Base-by-base conservation (phyloP, 2,329 filamentous ascomycete species). In the Scortechinia acanthostroma region DNA sequence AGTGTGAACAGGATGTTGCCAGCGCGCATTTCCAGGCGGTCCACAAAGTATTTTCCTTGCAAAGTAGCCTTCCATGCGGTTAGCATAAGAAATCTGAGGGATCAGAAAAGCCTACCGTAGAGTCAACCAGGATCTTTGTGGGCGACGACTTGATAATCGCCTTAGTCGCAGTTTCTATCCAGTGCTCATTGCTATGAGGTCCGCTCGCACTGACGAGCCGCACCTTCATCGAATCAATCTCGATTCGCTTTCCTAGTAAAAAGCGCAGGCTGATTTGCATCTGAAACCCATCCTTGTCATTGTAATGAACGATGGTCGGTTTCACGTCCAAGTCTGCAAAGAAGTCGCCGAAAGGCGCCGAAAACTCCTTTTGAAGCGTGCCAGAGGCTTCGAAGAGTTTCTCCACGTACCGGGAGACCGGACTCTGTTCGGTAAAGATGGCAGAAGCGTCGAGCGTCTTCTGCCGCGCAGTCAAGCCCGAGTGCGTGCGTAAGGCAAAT, bases 1-100 rank as follows among this genome's bases (percentile, higher is more conserved):
- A 40, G 17, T 6, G 17, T 19, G 17, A 40, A 40, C 17, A 40
- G 17, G 20, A 40, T 10, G 17, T 40, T 40, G 35, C 35, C 35
- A 6, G 35, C 10, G 6, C 17, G 10, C 35, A 40, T 40, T 19
- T 40, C 35, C 6, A 40, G 6, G 17, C 35, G 35, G 20, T 40
- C 35, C 10, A 40, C 35, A 40, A 10, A 40, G 17, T 40, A 40
- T 40, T 40, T 40, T 17, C 35, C 35, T 40, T 40, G 35, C 6
- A 40, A 17, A 6, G 10, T 40, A 10, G 35, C 17, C 35, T 40
- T 6, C 17, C 6, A 19, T 40, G 17, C 20, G 13, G 17, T 40
- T 40, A 40, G 35, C 17, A 10, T 17, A 17, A 10, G 6, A 40
- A 40, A 6, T 40, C 6, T 17, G 6, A 10, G 17, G 10, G 6